These are phyloP conservation scores for Collybiopsis confluens DNA, from an alignment of 768 basidiomycete genomes.

Conservation along the genomic window DNA sequence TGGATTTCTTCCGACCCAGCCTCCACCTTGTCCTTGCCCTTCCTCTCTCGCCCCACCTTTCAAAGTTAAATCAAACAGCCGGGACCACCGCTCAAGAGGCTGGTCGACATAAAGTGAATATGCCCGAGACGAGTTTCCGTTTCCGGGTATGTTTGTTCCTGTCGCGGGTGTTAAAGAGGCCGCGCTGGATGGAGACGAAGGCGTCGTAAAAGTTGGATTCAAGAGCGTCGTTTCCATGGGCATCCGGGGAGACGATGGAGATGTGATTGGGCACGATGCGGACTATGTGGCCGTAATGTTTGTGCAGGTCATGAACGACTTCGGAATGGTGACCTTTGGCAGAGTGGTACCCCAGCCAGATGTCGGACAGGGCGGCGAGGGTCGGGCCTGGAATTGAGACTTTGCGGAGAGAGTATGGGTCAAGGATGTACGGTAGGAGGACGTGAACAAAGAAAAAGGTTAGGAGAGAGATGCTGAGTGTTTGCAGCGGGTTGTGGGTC, in stretches of 20 bases:
- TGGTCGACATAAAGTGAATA: slow-evolving; percentile 66
- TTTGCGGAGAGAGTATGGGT: not conserved
- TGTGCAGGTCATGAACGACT: slow-evolving; percentile 66
- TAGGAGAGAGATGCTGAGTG: not conserved
- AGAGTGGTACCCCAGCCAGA: slow-evolving; percentile 65
- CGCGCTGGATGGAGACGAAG: no score
- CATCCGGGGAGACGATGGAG: slow-evolving; percentile 74
- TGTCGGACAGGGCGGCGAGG: slow-evolving; percentile 65
- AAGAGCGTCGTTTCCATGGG: slow-evolving; percentile 74
- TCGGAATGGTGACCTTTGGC: slow-evolving; percentile 72
- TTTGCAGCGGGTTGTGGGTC: not conserved
- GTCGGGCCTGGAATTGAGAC: slow-evolving; percentile 65
- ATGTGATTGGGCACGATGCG: slow-evolving; percentile 76
- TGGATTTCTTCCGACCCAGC: no score
- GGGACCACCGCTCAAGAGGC: slow-evolving; percentile 74
- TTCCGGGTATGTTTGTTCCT: slow-evolving; percentile 80
- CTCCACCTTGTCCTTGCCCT: slow-evolving; percentile 63
- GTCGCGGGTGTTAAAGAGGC: no score
- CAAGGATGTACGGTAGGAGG: no score
- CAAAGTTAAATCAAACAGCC: slow-evolving; percentile 49
- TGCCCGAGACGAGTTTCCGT: slow-evolving; percentile 85
- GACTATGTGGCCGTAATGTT: slow-evolving; percentile 71
- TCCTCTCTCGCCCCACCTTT: slow-evolving; percentile 56
- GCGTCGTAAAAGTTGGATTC: slow-evolving; percentile 81
- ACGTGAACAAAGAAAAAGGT: not conserved